These are phyloP conservation scores for Trematosphaeria pertusa DNA, from an alignment of 2,329 filamentous ascomycete genomes.

Conservation along the genomic window DNA sequence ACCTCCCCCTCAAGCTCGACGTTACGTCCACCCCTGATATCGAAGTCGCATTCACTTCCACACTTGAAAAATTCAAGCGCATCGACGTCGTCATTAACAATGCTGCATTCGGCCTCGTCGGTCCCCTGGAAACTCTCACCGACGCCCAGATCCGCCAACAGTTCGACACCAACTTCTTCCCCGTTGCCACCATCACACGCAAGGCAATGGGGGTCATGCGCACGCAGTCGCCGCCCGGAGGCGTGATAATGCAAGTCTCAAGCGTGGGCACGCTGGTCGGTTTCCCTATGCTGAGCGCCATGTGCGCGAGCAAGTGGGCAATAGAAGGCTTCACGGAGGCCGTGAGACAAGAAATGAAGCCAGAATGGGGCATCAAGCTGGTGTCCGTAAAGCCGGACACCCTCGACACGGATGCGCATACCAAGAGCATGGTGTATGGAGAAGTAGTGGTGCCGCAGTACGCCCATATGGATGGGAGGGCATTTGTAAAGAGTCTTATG, in stretches of 20 bases:
- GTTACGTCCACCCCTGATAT: constrained; percentile 53
- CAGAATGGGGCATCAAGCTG: not conserved
- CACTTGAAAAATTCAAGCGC: constrained; percentile 76
- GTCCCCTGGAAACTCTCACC: constrained; percentile 45
- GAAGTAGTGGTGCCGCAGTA: not conserved
- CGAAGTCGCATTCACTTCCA: constrained; percentile 49
- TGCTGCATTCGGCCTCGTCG: constrained; percentile 52
- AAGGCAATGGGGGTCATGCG: constrained; percentile 49
- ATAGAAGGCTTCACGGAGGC: constrained; percentile 53
- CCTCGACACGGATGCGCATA: not conserved
- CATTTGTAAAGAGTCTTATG: not conserved
- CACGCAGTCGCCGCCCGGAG: constrained; percentile 32
- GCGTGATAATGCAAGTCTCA: constrained; percentile 14
- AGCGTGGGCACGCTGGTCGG: constrained; percentile 11
- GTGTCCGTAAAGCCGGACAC: not conserved
- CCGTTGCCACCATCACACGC: constrained; percentile 47
- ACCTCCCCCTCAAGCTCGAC: constrained; percentile 54
- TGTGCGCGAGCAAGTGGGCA: constrained; percentile 17
- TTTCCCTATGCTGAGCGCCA: constrained; percentile 15
- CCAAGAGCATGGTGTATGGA: not conserved
- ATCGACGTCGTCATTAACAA: constrained; percentile 47
- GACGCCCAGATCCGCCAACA: not conserved
- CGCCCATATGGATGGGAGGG: not conserved
- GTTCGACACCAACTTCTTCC: constrained; percentile 46
- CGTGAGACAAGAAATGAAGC: constrained; percentile 51